Percentiles rank a stretch among this genome's conserved stretches.
Evolutionary conservation across 2,329 filamentous ascomycete genomes (phyloP).

Genomic region (Aaosphaeria arxii): DNA sequence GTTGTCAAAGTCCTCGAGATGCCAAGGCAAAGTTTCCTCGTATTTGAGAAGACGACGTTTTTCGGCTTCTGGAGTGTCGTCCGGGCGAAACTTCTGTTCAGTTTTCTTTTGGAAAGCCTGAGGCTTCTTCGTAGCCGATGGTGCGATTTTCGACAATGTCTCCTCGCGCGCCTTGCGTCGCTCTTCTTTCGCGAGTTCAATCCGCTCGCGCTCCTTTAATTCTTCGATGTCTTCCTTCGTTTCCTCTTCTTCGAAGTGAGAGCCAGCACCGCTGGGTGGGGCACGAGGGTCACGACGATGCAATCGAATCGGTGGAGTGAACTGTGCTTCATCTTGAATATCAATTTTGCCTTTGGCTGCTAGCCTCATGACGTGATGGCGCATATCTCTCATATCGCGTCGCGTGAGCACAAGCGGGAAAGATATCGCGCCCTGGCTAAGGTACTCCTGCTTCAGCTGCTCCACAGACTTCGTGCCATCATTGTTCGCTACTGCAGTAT

Average conservation of each 20-base stretch:
- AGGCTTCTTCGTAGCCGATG: constrained; percentile 68
- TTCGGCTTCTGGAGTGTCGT: constrained; percentile 71
- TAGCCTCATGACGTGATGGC: constrained; percentile 86
- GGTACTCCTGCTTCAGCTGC: constrained; percentile 23
- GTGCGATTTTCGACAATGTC: constrained; percentile 90
- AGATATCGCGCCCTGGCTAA: constrained; percentile 20
- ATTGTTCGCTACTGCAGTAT: constrained; percentile 3
- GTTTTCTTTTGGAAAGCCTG: constrained; percentile 71
- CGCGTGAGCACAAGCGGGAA: constrained; percentile 78
- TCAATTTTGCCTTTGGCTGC: constrained; percentile 60
- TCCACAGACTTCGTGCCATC: constrained; percentile 15
- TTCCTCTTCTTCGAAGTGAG: constrained; percentile 49
- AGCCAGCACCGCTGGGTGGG: constrained; percentile 52
- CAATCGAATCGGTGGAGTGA: constrained; percentile 81
- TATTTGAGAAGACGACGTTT: constrained; percentile 67
- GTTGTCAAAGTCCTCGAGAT: constrained; percentile 92
- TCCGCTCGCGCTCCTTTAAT: constrained; percentile 61
- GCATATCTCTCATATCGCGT: constrained; percentile 71
- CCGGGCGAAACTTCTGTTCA: constrained; percentile 79
- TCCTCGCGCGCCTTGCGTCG: constrained; percentile 81
- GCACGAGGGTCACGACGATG: constrained; percentile 78
- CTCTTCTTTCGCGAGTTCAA: constrained; percentile 64
- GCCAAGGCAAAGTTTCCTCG: constrained; percentile 94
- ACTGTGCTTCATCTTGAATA: constrained; percentile 74
- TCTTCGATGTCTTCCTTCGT: constrained; percentile 64